These are phyloP conservation scores for Cynanchum wilfordii DNA, from an alignment of 257 asterid species.

Conservation along the genomic window DNA sequence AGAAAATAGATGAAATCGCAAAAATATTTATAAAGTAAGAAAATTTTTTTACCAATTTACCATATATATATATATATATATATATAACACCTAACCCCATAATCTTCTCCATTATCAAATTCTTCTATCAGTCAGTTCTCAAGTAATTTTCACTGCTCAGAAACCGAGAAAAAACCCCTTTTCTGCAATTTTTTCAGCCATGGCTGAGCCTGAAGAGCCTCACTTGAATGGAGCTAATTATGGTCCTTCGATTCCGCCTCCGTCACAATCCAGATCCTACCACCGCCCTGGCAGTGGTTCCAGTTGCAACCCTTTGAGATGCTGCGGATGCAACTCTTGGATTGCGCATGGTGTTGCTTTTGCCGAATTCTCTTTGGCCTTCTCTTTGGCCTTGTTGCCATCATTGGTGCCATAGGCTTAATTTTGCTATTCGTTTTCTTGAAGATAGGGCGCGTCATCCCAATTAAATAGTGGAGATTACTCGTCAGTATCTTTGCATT, in stretches of 20 bases:
- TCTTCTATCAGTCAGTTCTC: neutral
- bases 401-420: slow-evolving; percentile 35
- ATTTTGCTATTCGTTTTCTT: slow-evolving; percentile 60
- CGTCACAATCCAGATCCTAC: slow-evolving; percentile 52
- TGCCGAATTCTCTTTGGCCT: slow-evolving; percentile 57
- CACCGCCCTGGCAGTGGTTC: slow-evolving; percentile 41
- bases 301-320: slow-evolving; percentile 66
- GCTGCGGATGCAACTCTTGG: slow-evolving; percentile 61
- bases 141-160: too few species aligned
- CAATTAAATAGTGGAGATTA: too few species aligned
- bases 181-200: neutral
- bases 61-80: too few species aligned
- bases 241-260: slow-evolving; percentile 77
- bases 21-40: too few species aligned
- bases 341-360: slow-evolving; percentile 61
- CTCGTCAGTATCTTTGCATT: too few species aligned
- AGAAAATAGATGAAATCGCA: too few species aligned
- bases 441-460: too few species aligned
- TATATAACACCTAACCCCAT: neutral
- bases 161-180: neutral
- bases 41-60: too few species aligned
- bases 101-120: too few species aligned
- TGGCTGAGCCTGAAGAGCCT: slow-evolving; percentile 23
- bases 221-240: slow-evolving; percentile 78
- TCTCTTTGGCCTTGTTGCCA: too few species aligned